Base-by-base conservation (phyloP, 2,329 filamentous ascomycete species). In the Fusarium multiceps region DNA sequence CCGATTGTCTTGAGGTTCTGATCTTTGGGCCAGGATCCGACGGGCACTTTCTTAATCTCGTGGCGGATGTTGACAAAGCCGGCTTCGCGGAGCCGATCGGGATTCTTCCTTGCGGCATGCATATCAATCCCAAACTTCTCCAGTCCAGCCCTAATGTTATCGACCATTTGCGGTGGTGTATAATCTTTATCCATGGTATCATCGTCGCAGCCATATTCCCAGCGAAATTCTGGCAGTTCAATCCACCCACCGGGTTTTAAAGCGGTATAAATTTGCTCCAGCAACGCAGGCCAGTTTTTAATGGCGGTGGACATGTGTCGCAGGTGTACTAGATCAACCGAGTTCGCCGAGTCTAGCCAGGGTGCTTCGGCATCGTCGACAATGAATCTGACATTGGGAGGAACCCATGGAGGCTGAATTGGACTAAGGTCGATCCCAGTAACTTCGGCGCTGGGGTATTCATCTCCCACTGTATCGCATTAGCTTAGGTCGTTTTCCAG, bases 21-120 rank as follows among this genome's bases (percentile, higher is more conserved):
- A 51, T 87, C 82, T 50, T 77, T 80, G 0, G 84, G 79, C 86
- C 85, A 88, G 0, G 77, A 75, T 18, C 82, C 84, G 9, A 84
- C 79, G 0, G 86, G 85, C 12, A 86, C 76, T 71, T 85, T 83
- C 68, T 80, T 79, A 10, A 78, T 75, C 20, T 75, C 72, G 28
- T 81, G 78, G 6, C 74, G 72, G 6, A 85, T 74, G 55, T 84
- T 80, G 20, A 78, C 72, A 48, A 82, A 85, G 0, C 83, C 83
- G 2, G 80, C 80, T 7, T 74, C 72, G 11, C 54, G 32, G 5
- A 80, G 50, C n/a, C 72, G 65, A 11, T 75, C 69, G 14, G 74
- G 72, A 53, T 75, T 73, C 40, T 75, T 74, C n/a, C 74, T 71
- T 23, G 78, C 68, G 28, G 75, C 74, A 8, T 74, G 67, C 58